Evolutionary conservation across 495 filamentous ascomycete genomes (phyloP), one percentile per base, ranked within the genome.

Genomic region (Aspergillus cavernicola): DNA sequence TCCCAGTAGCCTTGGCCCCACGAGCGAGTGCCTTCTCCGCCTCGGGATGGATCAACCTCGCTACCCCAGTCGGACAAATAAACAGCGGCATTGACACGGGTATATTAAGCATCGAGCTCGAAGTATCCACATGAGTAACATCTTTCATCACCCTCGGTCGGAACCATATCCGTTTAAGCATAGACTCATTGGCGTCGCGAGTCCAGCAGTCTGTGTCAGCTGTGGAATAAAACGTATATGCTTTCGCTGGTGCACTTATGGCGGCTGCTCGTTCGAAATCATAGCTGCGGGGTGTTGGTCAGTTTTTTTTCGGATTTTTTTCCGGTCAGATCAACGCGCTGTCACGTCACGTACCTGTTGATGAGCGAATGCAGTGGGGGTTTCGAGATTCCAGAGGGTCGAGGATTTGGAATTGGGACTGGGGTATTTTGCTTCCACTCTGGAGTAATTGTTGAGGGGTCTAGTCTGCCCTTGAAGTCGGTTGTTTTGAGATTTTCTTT

Each of bases 141-240:
- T 50, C 47, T 12, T 22, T 26, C 47, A 50, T 50, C 0, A 50
- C 47, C 22, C 47, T 11, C 1, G 47, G 47, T 15, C 47, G 47
- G 47, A 50, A 50, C 33, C 35, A 50, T 11, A 50, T 50, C 24
- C 24, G 24, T 9, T 28, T 28, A 4, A 28, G 47, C 47, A 50
- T 50, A 2, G 47, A 18, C 15, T 50, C 47, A 19, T 50, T 50
- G 29, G 47, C 47, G 28, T 50, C 36, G 11, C 47, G 33, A 2
- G 47, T 50, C 47, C 47, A 50, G 20, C 47, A 50, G 16, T 50
- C 47, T 10, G 47, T 50, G 19, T 50, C 47, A 11, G 47, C 47
- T 18, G 47, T 50, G 10, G 47, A 50, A 12, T 50, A 50, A 35
- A 50, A 50, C 12, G 47, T 15, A 6, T 39, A 50, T 18, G 47